Percentiles rank a stretch among this genome's conserved stretches.
phyloP scores from a whole-genome alignment of 1,284 basidiomycete species.

The Polyporus tsugae region DNA sequence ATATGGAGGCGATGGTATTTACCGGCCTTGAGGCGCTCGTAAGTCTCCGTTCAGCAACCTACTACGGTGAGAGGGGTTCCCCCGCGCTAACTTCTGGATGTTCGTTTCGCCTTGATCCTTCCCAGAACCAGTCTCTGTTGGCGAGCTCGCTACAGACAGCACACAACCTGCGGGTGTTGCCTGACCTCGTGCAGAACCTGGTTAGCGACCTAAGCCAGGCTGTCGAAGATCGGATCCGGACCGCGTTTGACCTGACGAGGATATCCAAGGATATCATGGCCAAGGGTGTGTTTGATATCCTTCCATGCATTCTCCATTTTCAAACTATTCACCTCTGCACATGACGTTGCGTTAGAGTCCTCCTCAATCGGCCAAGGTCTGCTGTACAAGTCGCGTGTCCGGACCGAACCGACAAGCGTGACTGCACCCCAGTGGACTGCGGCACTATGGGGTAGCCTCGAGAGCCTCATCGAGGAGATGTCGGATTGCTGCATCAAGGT shows the following conservation, averaged over 20 bases:
- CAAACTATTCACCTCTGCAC: neutral
- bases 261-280: conserved; percentile 84
- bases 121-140: conserved; percentile 86
- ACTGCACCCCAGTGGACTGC: conserved; percentile 85
- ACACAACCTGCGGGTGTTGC: conserved; percentile 88
- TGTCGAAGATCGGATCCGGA: conserved; percentile 81
- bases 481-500: conserved; percentile 93
- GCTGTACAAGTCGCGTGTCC: conserved; percentile 80
- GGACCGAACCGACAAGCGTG: conserved; percentile 85
- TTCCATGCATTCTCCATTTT: conserved; percentile 7
- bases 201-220: conserved; percentile 85
- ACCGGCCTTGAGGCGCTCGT: conserved; percentile 80
- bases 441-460: conserved; percentile 85
- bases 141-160: conserved; percentile 95
- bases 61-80: neutral
- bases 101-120: neutral
- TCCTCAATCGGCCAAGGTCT: conserved; percentile 51
- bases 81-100: neutral
- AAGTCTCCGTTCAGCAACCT: conserved; percentile 37
- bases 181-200: conserved; percentile 83
- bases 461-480: conserved; percentile 89
- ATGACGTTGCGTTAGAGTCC: conserved; percentile 44
- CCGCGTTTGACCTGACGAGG: conserved; percentile 85
- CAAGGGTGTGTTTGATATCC: conserved; percentile 63
- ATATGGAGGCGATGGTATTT: conserved; percentile 91